Conservation (phyloP, 805 yeast species). For the Cephaloascus albidus region DNA sequence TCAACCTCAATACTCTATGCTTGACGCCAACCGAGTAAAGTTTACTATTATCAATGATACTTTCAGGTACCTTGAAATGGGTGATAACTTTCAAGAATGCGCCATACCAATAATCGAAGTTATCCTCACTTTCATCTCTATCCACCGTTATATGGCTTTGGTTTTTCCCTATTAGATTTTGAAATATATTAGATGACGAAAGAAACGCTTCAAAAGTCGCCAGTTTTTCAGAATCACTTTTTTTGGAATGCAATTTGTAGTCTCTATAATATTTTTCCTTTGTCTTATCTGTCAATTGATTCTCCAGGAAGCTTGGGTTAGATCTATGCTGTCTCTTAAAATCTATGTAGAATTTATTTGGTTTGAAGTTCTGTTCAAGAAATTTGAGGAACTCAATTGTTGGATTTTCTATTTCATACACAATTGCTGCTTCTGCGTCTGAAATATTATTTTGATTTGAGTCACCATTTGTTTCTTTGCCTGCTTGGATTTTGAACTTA, state of each 20-base stretch:
- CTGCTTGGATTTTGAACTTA: conserved; percentile 5
- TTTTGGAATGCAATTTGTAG: conserved; percentile 8
- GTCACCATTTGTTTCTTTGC: not conserved
- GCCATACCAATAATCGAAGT: not conserved
- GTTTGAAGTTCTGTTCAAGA: conserved; percentile 12
- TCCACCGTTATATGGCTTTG: not conserved
- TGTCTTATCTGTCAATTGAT: conserved; percentile 20
- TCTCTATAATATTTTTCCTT: conserved; percentile 28
- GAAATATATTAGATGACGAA: not conserved
- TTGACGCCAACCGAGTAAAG: not conserved
- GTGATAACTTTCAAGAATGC: not conserved
- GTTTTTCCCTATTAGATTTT: not conserved
- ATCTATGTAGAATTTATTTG: conserved; percentile 19
- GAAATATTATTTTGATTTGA: not conserved
- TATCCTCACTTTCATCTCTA: not conserved
- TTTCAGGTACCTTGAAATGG: not conserved
- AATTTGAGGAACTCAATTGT: conserved; percentile 15
- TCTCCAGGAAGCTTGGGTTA: conserved; percentile 10
- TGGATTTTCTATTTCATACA: conserved; percentile 4
- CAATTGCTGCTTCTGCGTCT: not conserved
- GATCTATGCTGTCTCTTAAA: conserved; percentile 25
- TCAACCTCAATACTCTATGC: not conserved
- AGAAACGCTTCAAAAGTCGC: not conserved
- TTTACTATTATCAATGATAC: not conserved
- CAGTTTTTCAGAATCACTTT: conserved; percentile 6